Evolutionary conservation across 257 asterid genomes (phyloP).

Genomic region (Plantago ovata): DNA sequence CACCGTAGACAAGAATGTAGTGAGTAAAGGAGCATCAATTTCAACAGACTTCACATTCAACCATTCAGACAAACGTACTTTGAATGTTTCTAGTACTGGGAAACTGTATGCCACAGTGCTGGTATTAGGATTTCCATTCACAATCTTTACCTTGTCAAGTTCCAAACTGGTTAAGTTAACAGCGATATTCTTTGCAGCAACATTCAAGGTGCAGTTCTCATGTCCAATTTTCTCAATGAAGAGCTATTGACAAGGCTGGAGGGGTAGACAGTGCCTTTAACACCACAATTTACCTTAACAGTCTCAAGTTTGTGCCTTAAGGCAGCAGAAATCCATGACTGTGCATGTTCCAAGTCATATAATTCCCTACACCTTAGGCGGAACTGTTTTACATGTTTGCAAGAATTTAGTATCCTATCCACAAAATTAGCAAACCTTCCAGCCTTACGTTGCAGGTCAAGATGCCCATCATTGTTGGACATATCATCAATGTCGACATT

Average conservation of each 20-base stretch:
- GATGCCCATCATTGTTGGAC: no score
- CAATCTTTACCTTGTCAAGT: background rate
- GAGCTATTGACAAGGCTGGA: background rate
- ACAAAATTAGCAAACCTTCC: background rate
- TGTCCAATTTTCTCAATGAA: background rate
- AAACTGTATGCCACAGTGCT: background rate
- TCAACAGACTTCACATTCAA: no score
- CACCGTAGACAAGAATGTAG: background rate
- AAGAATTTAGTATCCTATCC: background rate
- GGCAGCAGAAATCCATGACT: background rate
- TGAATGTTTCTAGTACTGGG: background rate
- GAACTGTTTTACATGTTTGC: background rate
- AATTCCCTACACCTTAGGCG: background rate
- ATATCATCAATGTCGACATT: background rate
- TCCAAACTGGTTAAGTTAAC: background rate
- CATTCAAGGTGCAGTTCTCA: background rate
- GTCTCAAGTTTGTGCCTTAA: background rate
- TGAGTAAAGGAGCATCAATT: conserved; percentile 8
- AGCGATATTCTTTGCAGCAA: background rate
- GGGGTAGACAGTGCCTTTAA: background rate
- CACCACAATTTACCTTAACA: background rate
- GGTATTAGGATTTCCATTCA: background rate
- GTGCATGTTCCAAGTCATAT: background rate
- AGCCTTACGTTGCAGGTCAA: background rate
- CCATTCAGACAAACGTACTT: background rate